Evolutionary conservation across 2,329 filamentous ascomycete genomes (phyloP), one percentile per base, ranked within the genome.

Genomic region (Trichoderma koningii): DNA sequence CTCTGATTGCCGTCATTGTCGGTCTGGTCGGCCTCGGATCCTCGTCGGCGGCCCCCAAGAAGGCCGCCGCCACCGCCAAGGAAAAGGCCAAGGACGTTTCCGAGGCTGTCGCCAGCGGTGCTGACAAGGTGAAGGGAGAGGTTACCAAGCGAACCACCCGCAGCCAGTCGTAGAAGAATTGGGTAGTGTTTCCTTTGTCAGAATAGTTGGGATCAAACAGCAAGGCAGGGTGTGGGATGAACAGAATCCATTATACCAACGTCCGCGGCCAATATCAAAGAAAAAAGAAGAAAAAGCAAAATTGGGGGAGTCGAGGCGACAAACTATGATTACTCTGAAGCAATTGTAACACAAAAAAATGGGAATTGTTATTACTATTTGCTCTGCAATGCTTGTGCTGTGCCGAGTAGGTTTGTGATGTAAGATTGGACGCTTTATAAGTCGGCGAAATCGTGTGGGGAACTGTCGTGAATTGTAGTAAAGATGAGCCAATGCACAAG

Each of bases 81-180:
- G 87, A 85, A 72, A 89, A 94, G 83, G 87, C 86, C 59, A 87
- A 87, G 72, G 88, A 91, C 72, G 93, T 78, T 73, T 75, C 78
- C 64, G 92, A 96, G 87, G 83, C 85, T 60, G 80, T 83, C 19
- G 74, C 86, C 47, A 82, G 85, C 56, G 86, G 86, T 63, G 86
- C 88, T 63, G 91, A 92, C 67, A 87, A 91, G 65, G 87, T 88
- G 70, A 94, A 95, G 83, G 87, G 84, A 62, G 90, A 93, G 83
- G 82, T 79, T 34, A 86, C 77, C 74, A 88, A 87, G 83, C 85
- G 86, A 69, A 77, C 79, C 66, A 85, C 83, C 66, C 83, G 83
- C 73, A 87, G 80, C 80, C 80, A 83, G 71, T 83, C 81, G 73
- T 85, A 81, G 34, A 66, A 48, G 12, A 55, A 26, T 28, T 45